Conservation (phyloP, 1,284 basidiomycete genomes). For the Cryptococcus jaspeensis region DNA sequence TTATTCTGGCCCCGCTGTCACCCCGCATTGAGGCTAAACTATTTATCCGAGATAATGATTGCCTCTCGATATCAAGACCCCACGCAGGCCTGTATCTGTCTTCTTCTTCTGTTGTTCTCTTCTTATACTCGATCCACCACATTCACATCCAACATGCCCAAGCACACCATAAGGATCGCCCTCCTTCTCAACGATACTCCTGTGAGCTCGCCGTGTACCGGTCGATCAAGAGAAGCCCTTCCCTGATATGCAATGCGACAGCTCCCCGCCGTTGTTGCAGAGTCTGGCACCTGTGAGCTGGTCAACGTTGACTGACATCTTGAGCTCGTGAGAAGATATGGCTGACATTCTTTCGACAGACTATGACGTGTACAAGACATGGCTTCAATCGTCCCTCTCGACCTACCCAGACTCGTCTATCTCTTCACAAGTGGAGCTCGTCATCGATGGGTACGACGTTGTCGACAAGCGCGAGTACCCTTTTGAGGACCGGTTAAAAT, state of each 20-base stretch:
- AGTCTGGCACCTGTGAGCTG: constrained; percentile 46
- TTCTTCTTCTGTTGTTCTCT: not conserved
- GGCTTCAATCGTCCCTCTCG: constrained; percentile 43
- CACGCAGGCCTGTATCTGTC: not conserved
- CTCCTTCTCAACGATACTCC: constrained; percentile 51
- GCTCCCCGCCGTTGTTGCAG: constrained; percentile 40
- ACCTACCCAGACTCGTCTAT: constrained; percentile 34
- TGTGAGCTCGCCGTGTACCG: constrained; percentile 24
- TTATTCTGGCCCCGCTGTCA: no score
- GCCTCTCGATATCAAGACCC: not conserved
- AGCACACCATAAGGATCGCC: constrained; percentile 40
- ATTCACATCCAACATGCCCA: constrained; percentile 15
- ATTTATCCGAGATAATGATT: not conserved
- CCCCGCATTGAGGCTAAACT: no score
- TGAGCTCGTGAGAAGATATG: not conserved
- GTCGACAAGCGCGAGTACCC: constrained; percentile 53
- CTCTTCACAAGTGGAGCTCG: constrained; percentile 36
- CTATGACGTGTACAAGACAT: constrained; percentile 48
- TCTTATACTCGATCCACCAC: not conserved
- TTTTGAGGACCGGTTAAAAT: constrained; percentile 42
- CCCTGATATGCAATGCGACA: constrained; percentile 6
- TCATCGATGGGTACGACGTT: constrained; percentile 56
- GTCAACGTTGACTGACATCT: not conserved
- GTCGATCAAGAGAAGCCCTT: no score
- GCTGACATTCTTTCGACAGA: constrained; percentile 26